Conservation (phyloP, 768 basidiomycete genomes). For the Rhodocollybia butyracea region DNA sequence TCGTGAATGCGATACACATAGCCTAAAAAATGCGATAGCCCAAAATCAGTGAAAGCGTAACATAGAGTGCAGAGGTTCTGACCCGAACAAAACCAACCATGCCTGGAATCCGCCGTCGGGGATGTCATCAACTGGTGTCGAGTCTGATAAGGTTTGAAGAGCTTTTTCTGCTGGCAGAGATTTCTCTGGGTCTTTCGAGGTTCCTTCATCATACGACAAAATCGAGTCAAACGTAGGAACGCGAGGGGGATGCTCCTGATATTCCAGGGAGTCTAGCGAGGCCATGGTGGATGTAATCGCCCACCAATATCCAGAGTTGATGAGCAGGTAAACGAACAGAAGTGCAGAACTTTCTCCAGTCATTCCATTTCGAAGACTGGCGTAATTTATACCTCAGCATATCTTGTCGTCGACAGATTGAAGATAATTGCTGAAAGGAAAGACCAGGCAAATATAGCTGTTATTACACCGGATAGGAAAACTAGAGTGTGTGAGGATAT, state of each 20-base stretch:
- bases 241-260: not conserved
- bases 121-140: not conserved
- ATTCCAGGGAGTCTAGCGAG: not conserved
- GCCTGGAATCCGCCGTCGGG: constrained; percentile 3
- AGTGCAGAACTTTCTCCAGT: constrained; percentile 1
- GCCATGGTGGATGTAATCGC: not conserved
- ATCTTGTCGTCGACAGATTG: not conserved
- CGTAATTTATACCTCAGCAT: not conserved
- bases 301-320: not conserved
- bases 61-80: not conserved
- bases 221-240: not conserved
- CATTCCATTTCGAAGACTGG: not conserved
- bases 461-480: not conserved
- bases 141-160: not conserved
- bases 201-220: constrained; percentile 2
- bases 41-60: not conserved
- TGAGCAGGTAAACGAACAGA: not conserved
- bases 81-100: constrained; percentile 7
- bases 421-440: not conserved
- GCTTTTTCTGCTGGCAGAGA: not conserved
- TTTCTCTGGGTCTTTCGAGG: not conserved
- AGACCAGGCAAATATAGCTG: not conserved
- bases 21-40: not conserved
- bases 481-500: not conserved
- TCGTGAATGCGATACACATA: constrained; percentile 4